A percentile compares a stretch with the other conserved stretches of the same genome.
These are phyloP conservation scores for Metschnikowia colocasiae DNA, from an alignment of 805 yeast genomes.

Conservation along the genomic window DNA sequence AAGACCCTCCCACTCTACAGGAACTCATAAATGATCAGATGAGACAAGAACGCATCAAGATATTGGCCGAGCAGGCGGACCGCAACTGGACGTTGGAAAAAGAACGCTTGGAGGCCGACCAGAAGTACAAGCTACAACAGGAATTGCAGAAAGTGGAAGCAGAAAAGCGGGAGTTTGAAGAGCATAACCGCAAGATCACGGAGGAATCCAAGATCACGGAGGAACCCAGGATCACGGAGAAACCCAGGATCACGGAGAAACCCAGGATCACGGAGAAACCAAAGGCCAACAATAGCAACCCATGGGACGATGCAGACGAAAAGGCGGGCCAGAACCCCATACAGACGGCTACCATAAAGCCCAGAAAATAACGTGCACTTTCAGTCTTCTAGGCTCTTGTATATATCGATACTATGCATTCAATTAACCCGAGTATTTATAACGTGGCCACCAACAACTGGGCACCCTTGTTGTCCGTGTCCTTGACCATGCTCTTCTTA, in stretches of 20 bases:
- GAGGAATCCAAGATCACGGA: background rate
- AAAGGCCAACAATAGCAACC: constrained; percentile 16
- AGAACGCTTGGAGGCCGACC: constrained; percentile 29
- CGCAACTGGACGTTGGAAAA: constrained; percentile 39
- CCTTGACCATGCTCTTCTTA: constrained; percentile 42
- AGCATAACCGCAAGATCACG: background rate
- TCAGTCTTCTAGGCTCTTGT: background rate
- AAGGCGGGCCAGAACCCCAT: constrained; percentile 30
- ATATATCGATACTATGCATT: constrained; percentile 1
- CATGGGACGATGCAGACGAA: constrained; percentile 37
- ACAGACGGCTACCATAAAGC: constrained; percentile 36
- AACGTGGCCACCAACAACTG: constrained; percentile 29
- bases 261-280: background rate
- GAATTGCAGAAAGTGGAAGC: constrained; percentile 27
- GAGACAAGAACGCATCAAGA: constrained; percentile 51
- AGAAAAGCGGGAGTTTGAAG: constrained; percentile 13
- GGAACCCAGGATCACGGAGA: background rate
- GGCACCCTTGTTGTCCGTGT: constrained; percentile 62
- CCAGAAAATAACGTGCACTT: constrained; percentile 21
- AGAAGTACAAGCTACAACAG: constrained; percentile 26
- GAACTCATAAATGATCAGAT: constrained; percentile 59
- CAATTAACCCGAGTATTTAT: constrained; percentile 8
- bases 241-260: background rate
- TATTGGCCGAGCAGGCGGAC: constrained; percentile 47
- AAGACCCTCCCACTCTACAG: constrained; percentile 54